Evolutionary conservation across 2,329 filamentous ascomycete species (phyloP).

Genomic region (Nemania bipapillata): DNA sequence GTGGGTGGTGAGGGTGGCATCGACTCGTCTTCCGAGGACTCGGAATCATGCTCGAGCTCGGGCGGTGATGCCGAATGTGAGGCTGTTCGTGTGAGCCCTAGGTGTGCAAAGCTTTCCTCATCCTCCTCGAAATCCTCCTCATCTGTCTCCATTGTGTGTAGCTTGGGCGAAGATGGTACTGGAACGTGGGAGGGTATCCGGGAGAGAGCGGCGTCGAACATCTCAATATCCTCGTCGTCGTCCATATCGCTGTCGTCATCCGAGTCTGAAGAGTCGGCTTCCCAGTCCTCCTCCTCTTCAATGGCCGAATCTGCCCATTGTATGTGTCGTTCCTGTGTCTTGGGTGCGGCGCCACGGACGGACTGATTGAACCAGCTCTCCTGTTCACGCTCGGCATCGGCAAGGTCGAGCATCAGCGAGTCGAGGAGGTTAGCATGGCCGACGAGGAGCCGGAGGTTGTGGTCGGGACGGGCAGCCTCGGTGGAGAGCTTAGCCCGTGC

Average conservation of each 20-base stretch:
- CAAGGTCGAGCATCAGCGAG: slow-evolving; percentile 88
- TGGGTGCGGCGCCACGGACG: slow-evolving; percentile 75
- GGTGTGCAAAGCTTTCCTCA: slow-evolving; percentile 69
- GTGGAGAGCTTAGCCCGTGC: slow-evolving; percentile 94
- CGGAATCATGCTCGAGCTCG: slow-evolving; percentile 75
- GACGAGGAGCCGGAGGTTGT: slow-evolving; percentile 93
- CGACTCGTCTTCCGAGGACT: slow-evolving; percentile 76
- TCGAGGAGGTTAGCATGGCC: slow-evolving; percentile 99
- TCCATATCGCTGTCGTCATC: slow-evolving; percentile 64
- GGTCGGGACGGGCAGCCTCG: slow-evolving; percentile 89
- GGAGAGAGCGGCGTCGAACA: slow-evolving; percentile 61
- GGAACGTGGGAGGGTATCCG: slow-evolving; percentile 57
- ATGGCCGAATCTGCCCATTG: slow-evolving; percentile 86
- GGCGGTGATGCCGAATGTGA: slow-evolving; percentile 75
- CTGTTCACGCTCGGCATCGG: slow-evolving; percentile 93
- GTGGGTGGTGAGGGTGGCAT: slow-evolving; percentile 77
- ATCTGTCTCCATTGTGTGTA: slow-evolving; percentile 54
- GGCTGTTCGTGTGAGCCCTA: slow-evolving; percentile 74
- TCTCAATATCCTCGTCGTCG: slow-evolving; percentile 68
- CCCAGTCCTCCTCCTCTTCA: slow-evolving; percentile 71
- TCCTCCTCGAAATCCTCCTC: slow-evolving; percentile 58
- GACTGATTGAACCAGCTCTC: slow-evolving; percentile 98
- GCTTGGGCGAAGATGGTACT: slow-evolving; percentile 48
- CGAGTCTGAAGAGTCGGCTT: slow-evolving; percentile 70
- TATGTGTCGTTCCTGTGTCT: slow-evolving; percentile 74